Evolutionary conservation across 257 asterid species (phyloP), one percentile per base, ranked within the genome.

Genomic region (Fraxinus anomala): DNA sequence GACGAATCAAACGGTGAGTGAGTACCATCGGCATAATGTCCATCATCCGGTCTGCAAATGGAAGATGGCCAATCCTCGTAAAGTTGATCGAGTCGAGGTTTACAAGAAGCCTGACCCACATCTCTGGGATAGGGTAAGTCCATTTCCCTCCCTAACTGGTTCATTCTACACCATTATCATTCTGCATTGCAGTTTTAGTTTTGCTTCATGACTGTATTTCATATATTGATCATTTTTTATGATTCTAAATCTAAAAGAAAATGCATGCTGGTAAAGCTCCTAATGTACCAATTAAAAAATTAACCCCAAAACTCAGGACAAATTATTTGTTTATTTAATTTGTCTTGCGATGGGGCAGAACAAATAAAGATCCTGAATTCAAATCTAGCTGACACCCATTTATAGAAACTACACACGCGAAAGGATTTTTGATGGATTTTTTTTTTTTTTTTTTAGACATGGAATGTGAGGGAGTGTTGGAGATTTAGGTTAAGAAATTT

Each of bases 121-220:
- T 23, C 73, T 89, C 1, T 90, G 96, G 96, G 83, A 86, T 2
- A 84, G 85, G 89, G 96, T 90, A 87, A 84, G 86, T 23, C 21
- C 44, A 47, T 39, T 3, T 37, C 24, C 65, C 40, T 73, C 19
- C 30, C 66, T 19, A 12, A 30, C 14, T 44, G 2, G 49, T 72
- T 63, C 36, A 63, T 30, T 11, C 16, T 16, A n/a, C 44, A 33
- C 33, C 74, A 34, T 6, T 14, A 34, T 13, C 47, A 28, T n/a
- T 59, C 68, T 59, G 68, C 30, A 61, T 61, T 23, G 3, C 12
- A 54, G 24, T 54, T 54, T 54, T 54, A 31, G 0, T 31, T 31
- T 31, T 31, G 23, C 65, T 54, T n/a, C n/a, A 44, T 44, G 54
- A 6, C 26, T 14, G 23, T 54, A 19, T 16, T n/a, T 54, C 65